A percentile compares a stretch with the other conserved stretches of the same genome.
These are phyloP conservation scores for Saccharomyces jurei DNA, from an alignment of 805 yeast genomes.

Conservation along the genomic window DNA sequence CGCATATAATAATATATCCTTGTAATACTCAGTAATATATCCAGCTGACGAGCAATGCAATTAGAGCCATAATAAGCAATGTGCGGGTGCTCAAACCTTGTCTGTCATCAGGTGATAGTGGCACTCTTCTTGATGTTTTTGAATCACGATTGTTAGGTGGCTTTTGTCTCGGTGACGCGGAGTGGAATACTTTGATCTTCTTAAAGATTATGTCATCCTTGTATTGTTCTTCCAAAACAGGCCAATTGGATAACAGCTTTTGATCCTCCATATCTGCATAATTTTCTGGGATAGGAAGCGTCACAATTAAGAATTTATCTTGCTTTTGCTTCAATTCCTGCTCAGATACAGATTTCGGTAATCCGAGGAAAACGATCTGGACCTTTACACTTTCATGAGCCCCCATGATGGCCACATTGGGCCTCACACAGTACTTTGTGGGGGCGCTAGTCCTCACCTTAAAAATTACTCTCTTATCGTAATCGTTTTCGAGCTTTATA, in stretches of 20 bases:
- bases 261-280: conserved; percentile 42
- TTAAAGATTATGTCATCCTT: conserved; percentile 49
- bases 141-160: not conserved
- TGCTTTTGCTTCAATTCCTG: conserved; percentile 58
- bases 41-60: not conserved
- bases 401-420: conserved; percentile 76
- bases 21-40: not conserved
- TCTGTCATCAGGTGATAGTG: not conserved
- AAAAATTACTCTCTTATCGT: conserved; percentile 62
- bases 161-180: not conserved
- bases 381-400: conserved; percentile 72
- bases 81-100: not conserved
- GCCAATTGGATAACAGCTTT: conserved; percentile 64
- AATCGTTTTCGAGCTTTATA: conserved; percentile 46
- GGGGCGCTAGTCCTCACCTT: conserved; percentile 99
- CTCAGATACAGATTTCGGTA: conserved; percentile 61
- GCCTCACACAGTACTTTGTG: conserved; percentile 89
- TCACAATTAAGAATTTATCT: conserved; percentile 86
- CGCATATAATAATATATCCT: not conserved
- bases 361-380: conserved; percentile 78
- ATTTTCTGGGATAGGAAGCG: conserved; percentile 59
- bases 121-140: not conserved
- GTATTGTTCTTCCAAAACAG: conserved; percentile 52
- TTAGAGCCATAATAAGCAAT: not conserved
- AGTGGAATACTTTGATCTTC: conserved; percentile 56